These are phyloP conservation scores for Talaromyces sp. DNA, from an alignment of 2,329 filamentous ascomycete genomes.

Conservation along the genomic window DNA sequence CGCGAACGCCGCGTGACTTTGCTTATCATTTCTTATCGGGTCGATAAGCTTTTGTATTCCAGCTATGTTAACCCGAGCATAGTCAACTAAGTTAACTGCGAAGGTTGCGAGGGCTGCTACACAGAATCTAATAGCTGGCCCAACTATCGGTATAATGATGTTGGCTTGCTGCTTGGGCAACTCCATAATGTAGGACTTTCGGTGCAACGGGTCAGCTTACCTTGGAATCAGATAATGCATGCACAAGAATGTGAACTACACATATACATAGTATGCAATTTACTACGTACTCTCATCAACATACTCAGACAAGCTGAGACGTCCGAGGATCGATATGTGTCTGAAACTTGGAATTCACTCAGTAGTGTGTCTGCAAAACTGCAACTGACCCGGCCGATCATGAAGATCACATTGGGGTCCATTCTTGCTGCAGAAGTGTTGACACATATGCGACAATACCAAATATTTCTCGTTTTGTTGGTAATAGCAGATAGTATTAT, in stretches of 20 bases:
- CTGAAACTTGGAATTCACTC: not conserved
- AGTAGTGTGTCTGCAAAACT: no score
- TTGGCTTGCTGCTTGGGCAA: not conserved
- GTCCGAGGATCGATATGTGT: not conserved
- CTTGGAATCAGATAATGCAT: not conserved
- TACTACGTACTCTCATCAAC: not conserved
- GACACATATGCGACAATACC: not conserved
- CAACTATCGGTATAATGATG: not conserved
- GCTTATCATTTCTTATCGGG: constrained; percentile 3
- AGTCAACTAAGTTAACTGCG: no score
- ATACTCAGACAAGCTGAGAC: not conserved
- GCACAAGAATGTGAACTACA: not conserved
- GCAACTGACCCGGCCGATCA: not conserved
- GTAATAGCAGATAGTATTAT: not conserved
- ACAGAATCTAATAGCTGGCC: not conserved
- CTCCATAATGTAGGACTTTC: not conserved
- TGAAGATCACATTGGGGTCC: not conserved
- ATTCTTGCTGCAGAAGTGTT: not conserved
- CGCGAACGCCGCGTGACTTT: not conserved
- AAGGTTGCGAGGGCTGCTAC: not conserved
- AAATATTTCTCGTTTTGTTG: not conserved
- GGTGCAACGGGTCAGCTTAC: not conserved
- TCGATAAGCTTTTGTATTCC: not conserved
- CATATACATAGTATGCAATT: no score
- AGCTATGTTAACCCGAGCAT: no score